Base-by-base conservation (phyloP, 1,284 basidiomycete genomes). In the Athelia psychrophila region DNA sequence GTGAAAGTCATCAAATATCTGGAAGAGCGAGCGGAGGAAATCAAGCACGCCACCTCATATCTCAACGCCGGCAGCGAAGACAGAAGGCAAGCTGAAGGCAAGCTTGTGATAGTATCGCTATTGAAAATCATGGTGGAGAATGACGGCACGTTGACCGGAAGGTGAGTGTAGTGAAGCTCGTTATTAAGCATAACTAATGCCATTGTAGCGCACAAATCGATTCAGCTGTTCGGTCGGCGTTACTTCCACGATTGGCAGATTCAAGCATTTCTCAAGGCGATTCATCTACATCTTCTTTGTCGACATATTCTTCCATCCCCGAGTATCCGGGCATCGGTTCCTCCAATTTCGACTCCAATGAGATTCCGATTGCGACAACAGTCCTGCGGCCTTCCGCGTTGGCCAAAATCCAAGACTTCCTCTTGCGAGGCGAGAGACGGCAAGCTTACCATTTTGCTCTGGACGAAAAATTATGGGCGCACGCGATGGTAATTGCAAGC, bases 401-500 rank as follows among this genome's bases (percentile, higher is more conserved):
- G n/a, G 82, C 87, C 60, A 85, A 85, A 62, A 87, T 98, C 51
- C 86, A 93, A 56, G 79, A 81, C 25, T 80, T 92, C 51, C 77
- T 98, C 12, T 70, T 94, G 8, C 79, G 83, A 44, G 97, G 97
- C 15, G 86, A 98, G 58, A 88, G 92, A 52, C 82, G 84, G 23
- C 84, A 89, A 56, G 97, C 97, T 1, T 94, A 93, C 61, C 85
- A 88, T 53, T 94, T 87, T 64, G 96, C 97, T 3, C 77, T 94
- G 24, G 86, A 94, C 54, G 83, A 95, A 65, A 88, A 83, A 60
- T 72, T 99, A 25, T 99, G 95, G 95, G 86, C 93, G 1, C 97
- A 99, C 68, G 97, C 97, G 1, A 85, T 99, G 80, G 75, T 98
- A 46, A 95, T 99, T 55, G 87, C 97, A 8, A 95, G 92, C 63